A percentile compares a stretch with the other conserved stretches of the same genome.
phyloP scores from a whole-genome alignment of 768 basidiomycete species.

The Hemileccinum impolitum region DNA sequence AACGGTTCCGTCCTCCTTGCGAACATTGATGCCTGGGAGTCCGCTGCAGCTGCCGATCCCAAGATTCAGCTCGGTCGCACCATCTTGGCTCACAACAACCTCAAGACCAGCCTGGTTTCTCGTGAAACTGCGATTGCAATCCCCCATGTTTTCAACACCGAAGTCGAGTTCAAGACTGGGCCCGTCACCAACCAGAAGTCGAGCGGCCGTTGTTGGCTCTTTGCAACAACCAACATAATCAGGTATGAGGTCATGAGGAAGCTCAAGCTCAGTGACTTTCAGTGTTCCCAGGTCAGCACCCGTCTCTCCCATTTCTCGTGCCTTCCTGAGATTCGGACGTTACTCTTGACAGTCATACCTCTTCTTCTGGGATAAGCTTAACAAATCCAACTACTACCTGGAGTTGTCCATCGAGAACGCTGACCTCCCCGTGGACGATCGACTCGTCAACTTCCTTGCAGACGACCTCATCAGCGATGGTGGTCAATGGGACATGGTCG shows the following conservation, averaged over 20 bases:
- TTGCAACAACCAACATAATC: constrained; percentile 86
- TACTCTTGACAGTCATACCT: constrained; percentile 61
- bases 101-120: constrained; percentile 58
- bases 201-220: constrained; percentile 94
- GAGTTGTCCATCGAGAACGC: constrained; percentile 83
- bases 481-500: constrained; percentile 94
- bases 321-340: constrained; percentile 1
- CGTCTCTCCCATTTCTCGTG: background rate
- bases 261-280: constrained; percentile 82
- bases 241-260: constrained; percentile 83
- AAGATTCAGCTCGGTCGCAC: constrained; percentile 75
- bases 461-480: constrained; percentile 82
- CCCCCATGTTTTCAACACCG: constrained; percentile 78
- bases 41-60: constrained; percentile 46
- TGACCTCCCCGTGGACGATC: constrained; percentile 75
- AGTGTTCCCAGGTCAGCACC: constrained; percentile 74
- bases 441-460: constrained; percentile 76
- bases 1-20: constrained; percentile 60
- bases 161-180: constrained; percentile 74
- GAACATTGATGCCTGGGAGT: constrained; percentile 69
- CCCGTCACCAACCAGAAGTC: constrained; percentile 86
- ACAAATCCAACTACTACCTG: constrained; percentile 87
- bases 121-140: constrained; percentile 61
- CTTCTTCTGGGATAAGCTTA: constrained; percentile 96
- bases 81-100: constrained; percentile 66